Evolutionary conservation across 306 rosid species (phyloP).

Genomic region (Gillenia trifoliata): DNA sequence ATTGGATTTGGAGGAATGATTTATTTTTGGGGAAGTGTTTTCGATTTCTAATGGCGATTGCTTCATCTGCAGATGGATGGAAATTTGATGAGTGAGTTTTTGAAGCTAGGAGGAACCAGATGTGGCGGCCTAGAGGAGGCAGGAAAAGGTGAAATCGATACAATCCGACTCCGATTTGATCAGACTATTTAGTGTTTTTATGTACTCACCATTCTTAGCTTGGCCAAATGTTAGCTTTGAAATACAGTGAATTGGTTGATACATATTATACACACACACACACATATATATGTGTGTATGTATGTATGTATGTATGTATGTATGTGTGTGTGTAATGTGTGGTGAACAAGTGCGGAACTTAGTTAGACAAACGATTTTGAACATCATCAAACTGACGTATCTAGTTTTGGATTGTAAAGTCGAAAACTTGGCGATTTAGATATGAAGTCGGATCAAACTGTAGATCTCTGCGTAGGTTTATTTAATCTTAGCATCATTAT

Average conservation of each 20-base stretch:
- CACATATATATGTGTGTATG: neutral
- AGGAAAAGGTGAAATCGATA: conserved; percentile 52
- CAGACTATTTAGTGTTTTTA: neutral
- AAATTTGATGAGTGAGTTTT: conserved; percentile 33
- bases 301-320: neutral
- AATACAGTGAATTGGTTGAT: neutral
- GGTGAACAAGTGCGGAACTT: neutral
- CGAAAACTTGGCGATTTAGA: neutral
- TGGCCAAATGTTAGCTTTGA: neutral
- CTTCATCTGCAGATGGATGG: conserved; percentile 44
- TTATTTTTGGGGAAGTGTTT: neutral
- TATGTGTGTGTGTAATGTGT: neutral
- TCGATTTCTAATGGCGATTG: conserved; percentile 3
- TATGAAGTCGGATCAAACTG: neutral
- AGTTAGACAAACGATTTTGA: neutral
- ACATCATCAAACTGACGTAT: neutral
- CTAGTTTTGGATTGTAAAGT: neutral
- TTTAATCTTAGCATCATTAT: neutral
- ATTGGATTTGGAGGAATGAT: neutral
- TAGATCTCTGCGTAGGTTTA: neutral
- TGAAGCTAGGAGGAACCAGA: conserved; percentile 65
- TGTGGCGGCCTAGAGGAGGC: conserved; percentile 64
- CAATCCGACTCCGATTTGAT: conserved; percentile 14
- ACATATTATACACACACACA: no score
- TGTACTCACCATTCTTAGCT: neutral